Conservation (phyloP, 2,329 filamentous ascomycete species). For the Xylariaceae sp. region DNA sequence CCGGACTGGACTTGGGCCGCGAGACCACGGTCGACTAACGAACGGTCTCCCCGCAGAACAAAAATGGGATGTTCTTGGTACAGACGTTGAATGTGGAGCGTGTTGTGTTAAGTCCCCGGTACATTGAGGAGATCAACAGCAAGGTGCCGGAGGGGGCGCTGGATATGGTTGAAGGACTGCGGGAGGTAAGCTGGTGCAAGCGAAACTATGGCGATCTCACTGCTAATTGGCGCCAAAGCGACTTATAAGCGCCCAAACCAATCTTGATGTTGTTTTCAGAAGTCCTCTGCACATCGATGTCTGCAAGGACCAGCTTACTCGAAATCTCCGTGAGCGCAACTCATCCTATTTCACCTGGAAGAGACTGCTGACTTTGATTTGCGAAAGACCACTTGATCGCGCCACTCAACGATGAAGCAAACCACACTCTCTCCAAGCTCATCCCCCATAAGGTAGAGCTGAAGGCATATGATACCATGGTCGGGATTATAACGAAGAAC, state of each 20-base stretch:
- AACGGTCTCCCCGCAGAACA: conserved; percentile 12
- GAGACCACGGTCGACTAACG: background rate
- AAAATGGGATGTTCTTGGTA: conserved; percentile 22
- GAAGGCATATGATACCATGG: conserved; percentile 20
- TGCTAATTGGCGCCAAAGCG: conserved; percentile 11
- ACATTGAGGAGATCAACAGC: conserved; percentile 23
- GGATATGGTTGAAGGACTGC: conserved; percentile 23
- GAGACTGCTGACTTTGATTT: conserved; percentile 2
- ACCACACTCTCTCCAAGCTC: conserved; percentile 17
- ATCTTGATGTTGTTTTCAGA: conserved; percentile 22
- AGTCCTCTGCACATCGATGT: conserved; percentile 23
- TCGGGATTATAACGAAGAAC: conserved; percentile 23
- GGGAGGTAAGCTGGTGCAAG: conserved; percentile 13
- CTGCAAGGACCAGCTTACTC: conserved; percentile 22
- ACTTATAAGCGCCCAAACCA: conserved; percentile 21
- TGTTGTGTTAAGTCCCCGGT: conserved; percentile 22
- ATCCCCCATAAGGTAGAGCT: conserved; percentile 18
- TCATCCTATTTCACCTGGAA: too few species aligned
- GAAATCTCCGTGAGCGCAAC: conserved; percentile 19
- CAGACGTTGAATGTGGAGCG: conserved; percentile 22
- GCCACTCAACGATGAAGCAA: conserved; percentile 20
- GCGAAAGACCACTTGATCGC: conserved; percentile 18
- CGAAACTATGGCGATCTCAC: background rate
- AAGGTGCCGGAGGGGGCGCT: conserved; percentile 21
- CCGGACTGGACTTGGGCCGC: too few species aligned